Percentiles rank a stretch among this genome's conserved stretches.
These are phyloP conservation scores for Fraxinus nigra DNA, from an alignment of 305 asterid genomes.

Conservation along the genomic window DNA sequence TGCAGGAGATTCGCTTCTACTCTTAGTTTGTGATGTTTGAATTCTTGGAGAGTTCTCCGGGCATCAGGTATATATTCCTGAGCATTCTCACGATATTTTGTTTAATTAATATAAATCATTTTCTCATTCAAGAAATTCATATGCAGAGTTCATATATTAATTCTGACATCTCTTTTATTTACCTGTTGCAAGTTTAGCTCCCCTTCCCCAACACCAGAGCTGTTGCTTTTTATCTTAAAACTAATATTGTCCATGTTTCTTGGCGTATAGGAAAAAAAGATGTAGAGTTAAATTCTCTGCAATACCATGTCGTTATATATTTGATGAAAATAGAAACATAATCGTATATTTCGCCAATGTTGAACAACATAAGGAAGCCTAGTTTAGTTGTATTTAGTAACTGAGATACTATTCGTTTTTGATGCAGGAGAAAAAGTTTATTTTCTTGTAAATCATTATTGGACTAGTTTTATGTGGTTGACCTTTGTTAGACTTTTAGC, in stretches of 20 bases:
- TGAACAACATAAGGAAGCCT: background rate
- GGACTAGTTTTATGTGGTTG: background rate
- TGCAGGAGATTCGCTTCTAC: constrained; percentile 22
- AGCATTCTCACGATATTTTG: background rate
- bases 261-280: background rate
- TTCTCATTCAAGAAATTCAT: background rate
- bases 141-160: background rate
- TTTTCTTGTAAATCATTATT: background rate
- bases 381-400: background rate
- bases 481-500: background rate
- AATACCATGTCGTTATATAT: background rate
- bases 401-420: background rate
- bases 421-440: background rate
- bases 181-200: background rate
- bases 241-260: background rate
- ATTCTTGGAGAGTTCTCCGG: constrained; percentile 23
- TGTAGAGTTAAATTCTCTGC: background rate
- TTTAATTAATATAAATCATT: background rate
- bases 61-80: constrained; percentile 35
- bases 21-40: constrained; percentile 26
- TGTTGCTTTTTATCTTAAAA: background rate
- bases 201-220: background rate
- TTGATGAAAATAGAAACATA: background rate
- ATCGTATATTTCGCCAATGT: background rate
- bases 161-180: background rate